These are phyloP conservation scores for Setaria viridis DNA, from an alignment of 202 grass and related monocot genomes.

Conservation along the genomic window DNA sequence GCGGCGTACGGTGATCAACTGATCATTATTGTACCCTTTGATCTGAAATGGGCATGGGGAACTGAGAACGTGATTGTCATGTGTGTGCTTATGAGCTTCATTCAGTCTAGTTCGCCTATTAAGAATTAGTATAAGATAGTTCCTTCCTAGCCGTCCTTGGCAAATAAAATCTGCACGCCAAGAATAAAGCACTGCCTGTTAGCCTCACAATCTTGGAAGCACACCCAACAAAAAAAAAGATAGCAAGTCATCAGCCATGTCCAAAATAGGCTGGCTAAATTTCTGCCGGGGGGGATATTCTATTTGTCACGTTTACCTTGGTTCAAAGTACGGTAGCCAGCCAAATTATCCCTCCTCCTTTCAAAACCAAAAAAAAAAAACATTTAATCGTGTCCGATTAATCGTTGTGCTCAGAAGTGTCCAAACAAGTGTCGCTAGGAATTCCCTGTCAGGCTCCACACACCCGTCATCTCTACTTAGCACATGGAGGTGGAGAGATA, in stretches of 20 bases:
- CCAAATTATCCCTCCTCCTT: not conserved
- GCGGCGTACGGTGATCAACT: not conserved
- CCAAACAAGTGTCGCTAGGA: not conserved
- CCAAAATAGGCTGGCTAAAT: not conserved
- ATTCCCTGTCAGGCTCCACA: conserved; percentile 18
- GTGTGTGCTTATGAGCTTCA: not conserved
- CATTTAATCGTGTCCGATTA: not conserved
- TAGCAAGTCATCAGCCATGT: not conserved
- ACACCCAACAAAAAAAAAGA: too few species aligned
- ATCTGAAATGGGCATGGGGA: not conserved
- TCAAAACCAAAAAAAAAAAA: not conserved
- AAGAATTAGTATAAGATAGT: not conserved
- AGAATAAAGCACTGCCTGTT: not conserved
- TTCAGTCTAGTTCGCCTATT: not conserved
- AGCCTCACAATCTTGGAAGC: not conserved
- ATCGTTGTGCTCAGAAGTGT: not conserved
- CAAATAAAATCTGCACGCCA: not conserved
- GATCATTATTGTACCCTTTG: not conserved
- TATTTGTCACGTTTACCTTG: not conserved
- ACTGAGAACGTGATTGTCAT: not conserved
- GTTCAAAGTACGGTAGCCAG: not conserved
- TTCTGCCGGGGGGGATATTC: not conserved
- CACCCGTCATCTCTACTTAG: not conserved
- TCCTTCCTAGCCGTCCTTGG: not conserved
- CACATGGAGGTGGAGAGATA: not conserved